These are phyloP conservation scores for Alternaria metachromatica DNA, from an alignment of 2,329 filamentous ascomycete species.

Conservation along the genomic window DNA sequence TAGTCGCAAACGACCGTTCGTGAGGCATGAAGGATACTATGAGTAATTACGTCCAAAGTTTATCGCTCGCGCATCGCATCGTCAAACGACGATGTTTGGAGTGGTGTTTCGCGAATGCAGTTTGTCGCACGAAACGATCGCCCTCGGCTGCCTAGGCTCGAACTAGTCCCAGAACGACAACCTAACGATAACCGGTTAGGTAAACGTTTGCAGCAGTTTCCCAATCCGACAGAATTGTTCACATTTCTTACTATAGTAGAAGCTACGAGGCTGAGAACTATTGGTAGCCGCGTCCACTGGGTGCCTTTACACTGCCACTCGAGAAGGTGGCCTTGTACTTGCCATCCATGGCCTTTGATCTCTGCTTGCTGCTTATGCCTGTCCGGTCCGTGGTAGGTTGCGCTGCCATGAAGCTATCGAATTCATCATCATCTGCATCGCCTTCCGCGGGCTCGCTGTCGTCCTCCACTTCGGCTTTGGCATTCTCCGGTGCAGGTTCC, in stretches of 20 bases:
- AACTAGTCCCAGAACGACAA: constrained; percentile 6
- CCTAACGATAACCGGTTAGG: background rate
- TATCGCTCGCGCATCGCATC: background rate
- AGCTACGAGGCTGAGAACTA: background rate
- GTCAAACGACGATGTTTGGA: constrained; percentile 40
- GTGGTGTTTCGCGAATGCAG: constrained; percentile 29
- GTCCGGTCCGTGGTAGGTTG: constrained; percentile 87
- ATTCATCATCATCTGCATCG: constrained; percentile 73
- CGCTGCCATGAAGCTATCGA: constrained; percentile 92
- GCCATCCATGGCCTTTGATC: constrained; percentile 51
- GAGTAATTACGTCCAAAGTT: background rate
- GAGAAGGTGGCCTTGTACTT: constrained; percentile 44
- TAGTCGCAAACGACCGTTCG: background rate
- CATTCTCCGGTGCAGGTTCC: constrained; percentile 43
- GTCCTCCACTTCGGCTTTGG: constrained; percentile 64
- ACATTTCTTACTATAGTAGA: background rate
- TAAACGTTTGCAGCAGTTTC: background rate
- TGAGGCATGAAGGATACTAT: background rate
- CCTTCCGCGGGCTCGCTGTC: constrained; percentile 72
- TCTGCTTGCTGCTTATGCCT: constrained; percentile 70
- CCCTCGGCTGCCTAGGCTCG: constrained; percentile 4
- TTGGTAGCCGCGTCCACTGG: constrained; percentile 19
- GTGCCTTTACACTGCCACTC: constrained; percentile 38
- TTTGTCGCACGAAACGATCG: constrained; percentile 16
- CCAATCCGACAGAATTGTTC: background rate